Base-by-base conservation (phyloP, 2,329 filamentous ascomycete species). In the Epichloe amarillans region DNA sequence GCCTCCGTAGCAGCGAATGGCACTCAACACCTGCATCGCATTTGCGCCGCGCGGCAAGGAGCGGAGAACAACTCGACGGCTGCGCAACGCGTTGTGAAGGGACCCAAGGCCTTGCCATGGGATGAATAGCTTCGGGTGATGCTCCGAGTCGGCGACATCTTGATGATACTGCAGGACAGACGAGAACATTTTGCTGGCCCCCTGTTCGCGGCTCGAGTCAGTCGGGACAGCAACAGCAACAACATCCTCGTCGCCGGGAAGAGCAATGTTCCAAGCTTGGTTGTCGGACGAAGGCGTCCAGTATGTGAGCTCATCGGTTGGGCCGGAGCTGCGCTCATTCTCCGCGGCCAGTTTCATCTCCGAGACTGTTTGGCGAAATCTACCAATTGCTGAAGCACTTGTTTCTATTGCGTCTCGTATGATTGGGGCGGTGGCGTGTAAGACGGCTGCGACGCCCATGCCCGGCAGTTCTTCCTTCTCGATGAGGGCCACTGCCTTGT, bases 61-160 rank as follows among this genome's bases (percentile, higher is more conserved):
- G 11, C 45, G 35, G 0, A 66, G 35, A 0, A 64, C 7, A 0
- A 66, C 54, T 0, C 61, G 57, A 0, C 63, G 61, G 8, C 57
- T 59, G 10, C 50, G 19, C 6, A 44, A 8, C 0, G 10, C 6
- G 17, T 8, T 14, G 15, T 0, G 10, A 19, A 19, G 19, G 5
- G n/a, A 2, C 1, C 17, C 30, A 3, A 2, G 3, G 38, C 12
- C 17, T 17, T n/a, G 4, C 21, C 15, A n/a, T 8, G 49, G 35
- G 3, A 51, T 35, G 44, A 44, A 52, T 5, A 56, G 14, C 2
- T 5, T 21, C 6, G 53, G 55, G 26, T 30, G 26, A 15, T 12
- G 43, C 14, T 17, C 11, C 48, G 51, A 4, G 8, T 30, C 11
- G 23, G n/a, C 2, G 10, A 52, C 40, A 8, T 55, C 53, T 2